Evolutionary conservation across 106 monocot species (phyloP).

Genomic region (Chionographis japonica): DNA sequence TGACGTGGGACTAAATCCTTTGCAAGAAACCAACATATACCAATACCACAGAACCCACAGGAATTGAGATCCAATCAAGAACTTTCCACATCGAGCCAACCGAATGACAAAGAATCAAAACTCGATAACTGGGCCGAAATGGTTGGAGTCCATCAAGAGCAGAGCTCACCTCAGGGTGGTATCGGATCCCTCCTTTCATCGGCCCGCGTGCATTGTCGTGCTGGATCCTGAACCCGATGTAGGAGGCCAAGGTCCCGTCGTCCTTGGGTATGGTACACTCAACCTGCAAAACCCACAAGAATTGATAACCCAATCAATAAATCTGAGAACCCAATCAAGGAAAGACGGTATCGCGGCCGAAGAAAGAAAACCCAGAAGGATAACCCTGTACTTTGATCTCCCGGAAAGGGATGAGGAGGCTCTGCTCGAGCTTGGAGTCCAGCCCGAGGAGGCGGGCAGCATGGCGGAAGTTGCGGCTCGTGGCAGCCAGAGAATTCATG

Average conservation of each 20-base stretch:
- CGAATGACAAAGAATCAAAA: not conserved
- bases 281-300: conserved; percentile 40
- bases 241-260: conserved; percentile 76
- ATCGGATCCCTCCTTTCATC: conserved; percentile 95
- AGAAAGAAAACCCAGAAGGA: not conserved
- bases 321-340: not conserved
- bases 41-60: too few species aligned
- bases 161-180: conserved; percentile 71
- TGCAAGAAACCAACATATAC: too few species aligned
- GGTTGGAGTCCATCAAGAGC: too few species aligned
- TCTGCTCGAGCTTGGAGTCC: conserved; percentile 91
- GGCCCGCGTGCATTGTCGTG: conserved; percentile 97
- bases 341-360: not conserved
- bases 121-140: not conserved
- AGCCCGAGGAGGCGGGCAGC: conserved; percentile 73
- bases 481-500: conserved; percentile 93
- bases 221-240: conserved; percentile 88
- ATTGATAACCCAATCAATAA: not conserved
- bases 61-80: too few species aligned
- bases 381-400: conserved; percentile 68
- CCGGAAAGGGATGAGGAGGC: conserved; percentile 88
- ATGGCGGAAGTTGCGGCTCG: conserved; percentile 81
- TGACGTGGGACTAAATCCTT: too few species aligned
- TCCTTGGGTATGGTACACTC: conserved; percentile 96
- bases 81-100: not conserved